Conservation (phyloP, 1,139 yeast species). For the Suhomyces wounanorum region DNA sequence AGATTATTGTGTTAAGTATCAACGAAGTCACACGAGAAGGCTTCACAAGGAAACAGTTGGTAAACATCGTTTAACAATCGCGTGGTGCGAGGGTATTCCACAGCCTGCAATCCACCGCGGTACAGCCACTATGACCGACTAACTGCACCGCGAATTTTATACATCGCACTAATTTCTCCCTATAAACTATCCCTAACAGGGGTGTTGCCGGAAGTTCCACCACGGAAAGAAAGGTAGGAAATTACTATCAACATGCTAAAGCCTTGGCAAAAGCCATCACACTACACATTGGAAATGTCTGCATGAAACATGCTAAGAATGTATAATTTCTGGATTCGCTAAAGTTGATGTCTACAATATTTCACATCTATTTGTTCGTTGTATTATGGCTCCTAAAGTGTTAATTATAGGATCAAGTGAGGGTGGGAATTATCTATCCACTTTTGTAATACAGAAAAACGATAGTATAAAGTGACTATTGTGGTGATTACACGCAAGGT, state of each 20-base stretch:
- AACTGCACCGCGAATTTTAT: neutral
- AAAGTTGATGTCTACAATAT: neutral
- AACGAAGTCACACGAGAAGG: neutral
- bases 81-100: neutral
- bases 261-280: neutral
- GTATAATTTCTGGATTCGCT: neutral
- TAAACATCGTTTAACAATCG: slow-evolving; percentile 3
- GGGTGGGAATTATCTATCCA: too few relatives aligned
- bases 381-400: too few relatives aligned
- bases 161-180: neutral
- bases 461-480: too few relatives aligned
- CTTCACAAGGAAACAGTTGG: neutral
- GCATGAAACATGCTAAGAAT: too few relatives aligned
- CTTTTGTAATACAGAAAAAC: too few relatives aligned
- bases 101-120: neutral
- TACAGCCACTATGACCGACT: neutral
- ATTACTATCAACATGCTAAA: too few relatives aligned
- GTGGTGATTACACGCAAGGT: too few relatives aligned
- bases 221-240: neutral
- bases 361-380: too few relatives aligned
- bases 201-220: neutral
- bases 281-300: too few relatives aligned
- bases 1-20: neutral
- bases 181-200: neutral
- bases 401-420: too few relatives aligned